Evolutionary conservation across 768 basidiomycete species (phyloP), one percentile per base, ranked within the genome.

Genomic region (Agaricus subrufescens): DNA sequence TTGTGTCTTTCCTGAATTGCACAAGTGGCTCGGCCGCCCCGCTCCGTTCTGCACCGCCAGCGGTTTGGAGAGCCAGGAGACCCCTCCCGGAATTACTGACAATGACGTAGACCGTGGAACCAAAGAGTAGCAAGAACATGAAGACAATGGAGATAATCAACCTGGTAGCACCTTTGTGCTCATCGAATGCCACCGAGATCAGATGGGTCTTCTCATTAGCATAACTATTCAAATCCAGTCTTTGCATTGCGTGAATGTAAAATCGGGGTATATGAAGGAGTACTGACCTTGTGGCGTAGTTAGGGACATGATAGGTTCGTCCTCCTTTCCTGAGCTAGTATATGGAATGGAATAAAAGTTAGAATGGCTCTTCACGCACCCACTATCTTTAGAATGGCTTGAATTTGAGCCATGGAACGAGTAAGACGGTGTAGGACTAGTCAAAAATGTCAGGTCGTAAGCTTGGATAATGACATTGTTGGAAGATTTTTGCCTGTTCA

Each of bases 371-470:
- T 48, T 48, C 29, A 54, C 73, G 50, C 58, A 72, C 73, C 73
- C 69, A 54, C 67, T 72, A 59, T 74, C 73, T 63, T 69, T 68
- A 14, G 73, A 72, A 62, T 71, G 69, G 52, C 71, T 73, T 27
- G 73, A 71, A 59, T 74, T 74, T 46, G 73, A 67, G 37, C 73
- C 73, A 56, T 72, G 69, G 61, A 74, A 74, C 23, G 70, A 65
- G 58, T 72, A 71, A 31, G 69, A 63, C 29, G 66, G 66, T 31
- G 62, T 60, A 40, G 65, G 39, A 52, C 68, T 69, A 58, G 56
- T 42, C 49, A 52, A 43, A 34, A 55, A 25, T 9, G 48, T 56
- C n/a, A 43, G 51, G 23, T 46, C 14, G 14, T 58, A 39, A 30
- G 26, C 40, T 47, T 40, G 46, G 45, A 52, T 40, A 38, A 23